Conservation (phyloP, 1,139 yeast species). For the Pichia sp. region DNA sequence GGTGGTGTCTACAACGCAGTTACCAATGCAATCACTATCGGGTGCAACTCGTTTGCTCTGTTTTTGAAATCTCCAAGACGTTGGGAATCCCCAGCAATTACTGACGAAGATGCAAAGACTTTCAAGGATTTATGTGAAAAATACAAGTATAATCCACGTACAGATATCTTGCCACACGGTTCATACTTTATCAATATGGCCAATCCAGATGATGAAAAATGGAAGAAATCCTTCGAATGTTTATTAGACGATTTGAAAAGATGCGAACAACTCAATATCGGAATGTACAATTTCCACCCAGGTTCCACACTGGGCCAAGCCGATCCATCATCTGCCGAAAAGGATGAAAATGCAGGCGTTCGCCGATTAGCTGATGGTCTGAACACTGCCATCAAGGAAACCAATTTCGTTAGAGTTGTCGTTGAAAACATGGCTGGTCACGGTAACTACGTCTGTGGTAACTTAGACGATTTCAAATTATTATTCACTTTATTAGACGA, state of each 20-base stretch:
- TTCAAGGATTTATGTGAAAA: constrained; percentile 63
- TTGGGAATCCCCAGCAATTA: constrained; percentile 83
- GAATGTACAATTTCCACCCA: constrained; percentile 91
- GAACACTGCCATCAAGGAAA: constrained; percentile 71
- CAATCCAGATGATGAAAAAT: constrained; percentile 82
- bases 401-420: constrained; percentile 79
- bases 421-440: constrained; percentile 99
- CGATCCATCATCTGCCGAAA: constrained; percentile 60
- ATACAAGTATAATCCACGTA: constrained; percentile 66
- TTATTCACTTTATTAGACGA: constrained; percentile 77
- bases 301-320: constrained; percentile 70
- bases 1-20: constrained; percentile 78
- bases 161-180: constrained; percentile 90
- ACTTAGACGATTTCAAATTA: constrained; percentile 67
- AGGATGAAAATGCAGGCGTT: constrained; percentile 32
- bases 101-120: constrained; percentile 60
- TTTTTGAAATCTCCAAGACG: constrained; percentile 88
- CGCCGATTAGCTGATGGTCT: constrained; percentile 64
- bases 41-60: constrained; percentile 81
- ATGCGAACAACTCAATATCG: constrained; percentile 83
- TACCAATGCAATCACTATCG: constrained; percentile 69
- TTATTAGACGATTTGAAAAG: constrained; percentile 83
- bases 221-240: constrained; percentile 71
- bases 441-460: constrained; percentile 85
- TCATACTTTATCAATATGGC: constrained; percentile 91